These are phyloP conservation scores for Hemisphaericaspora xylofermentans DNA, from an alignment of 1,139 yeast species.

Conservation along the genomic window DNA sequence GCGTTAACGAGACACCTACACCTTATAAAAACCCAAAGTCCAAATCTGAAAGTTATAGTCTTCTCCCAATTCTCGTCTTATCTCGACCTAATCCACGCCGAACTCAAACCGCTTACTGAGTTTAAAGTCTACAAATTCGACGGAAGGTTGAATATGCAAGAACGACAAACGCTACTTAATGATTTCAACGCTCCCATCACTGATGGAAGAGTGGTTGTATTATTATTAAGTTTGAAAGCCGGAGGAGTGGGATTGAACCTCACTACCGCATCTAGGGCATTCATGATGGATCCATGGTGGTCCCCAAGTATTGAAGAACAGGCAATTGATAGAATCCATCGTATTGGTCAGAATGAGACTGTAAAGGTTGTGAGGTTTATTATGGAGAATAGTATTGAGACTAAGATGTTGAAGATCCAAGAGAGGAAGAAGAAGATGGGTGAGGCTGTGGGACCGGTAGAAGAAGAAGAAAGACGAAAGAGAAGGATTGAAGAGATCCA, in stretches of 20 bases:
- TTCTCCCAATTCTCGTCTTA: conserved; percentile 90
- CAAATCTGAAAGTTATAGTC: conserved; percentile 76
- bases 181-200: conserved; percentile 44
- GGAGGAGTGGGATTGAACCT: conserved; percentile 95
- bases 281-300: conserved; percentile 99
- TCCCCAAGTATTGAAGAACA: conserved; percentile 91
- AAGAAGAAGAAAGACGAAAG: conserved; percentile 71
- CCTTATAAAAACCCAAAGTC: conserved; percentile 49
- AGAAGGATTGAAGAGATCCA: conserved; percentile 81
- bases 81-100: conserved; percentile 70
- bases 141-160: conserved; percentile 71
- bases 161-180: conserved; percentile 60
- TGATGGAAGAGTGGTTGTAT: conserved; percentile 45
- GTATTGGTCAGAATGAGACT: conserved; percentile 78
- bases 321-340: conserved; percentile 90
- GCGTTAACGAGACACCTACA: conserved; percentile 65
- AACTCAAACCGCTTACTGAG: conserved; percentile 43
- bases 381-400: conserved; percentile 83
- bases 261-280: conserved; percentile 83
- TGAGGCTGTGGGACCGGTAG: conserved; percentile 78
- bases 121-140: conserved; percentile 67
- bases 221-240: conserved; percentile 80
- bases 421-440: conserved; percentile 84
- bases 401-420: conserved; percentile 83
- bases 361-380: conserved; percentile 82